These are phyloP conservation scores for Candida pseudoglaebosa DNA, from an alignment of 805 yeast species.

Conservation along the genomic window DNA sequence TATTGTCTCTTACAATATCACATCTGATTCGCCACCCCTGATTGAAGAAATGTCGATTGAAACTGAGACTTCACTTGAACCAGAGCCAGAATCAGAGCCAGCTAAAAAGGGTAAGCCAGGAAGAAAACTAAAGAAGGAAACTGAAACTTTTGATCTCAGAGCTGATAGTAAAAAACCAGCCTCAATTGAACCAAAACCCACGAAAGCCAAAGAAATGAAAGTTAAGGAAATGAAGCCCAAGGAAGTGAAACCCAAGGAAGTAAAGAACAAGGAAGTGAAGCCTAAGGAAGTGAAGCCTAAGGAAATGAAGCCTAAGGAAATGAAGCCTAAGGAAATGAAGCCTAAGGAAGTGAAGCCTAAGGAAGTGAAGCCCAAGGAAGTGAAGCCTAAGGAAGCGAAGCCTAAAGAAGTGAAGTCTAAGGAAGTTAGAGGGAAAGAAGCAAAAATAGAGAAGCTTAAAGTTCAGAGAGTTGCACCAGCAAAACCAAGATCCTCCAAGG, in stretches of 20 bases:
- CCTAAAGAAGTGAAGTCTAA: constrained; percentile 78
- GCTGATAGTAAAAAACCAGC: neutral
- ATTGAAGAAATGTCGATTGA: neutral
- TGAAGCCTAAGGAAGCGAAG: constrained; percentile 23
- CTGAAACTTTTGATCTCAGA: neutral
- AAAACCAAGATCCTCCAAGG: constrained; percentile 6
- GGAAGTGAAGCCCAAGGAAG: constrained; percentile 4
- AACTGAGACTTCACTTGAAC: neutral
- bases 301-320: constrained; percentile 75
- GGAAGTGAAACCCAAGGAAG: neutral
- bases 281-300: constrained; percentile 50
- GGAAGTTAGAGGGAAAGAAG: constrained; percentile 35
- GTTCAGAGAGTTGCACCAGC: constrained; percentile 6
- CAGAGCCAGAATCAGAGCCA: neutral
- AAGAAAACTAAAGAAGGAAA: neutral
- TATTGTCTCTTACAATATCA: constrained; percentile 16
- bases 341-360: constrained; percentile 5
- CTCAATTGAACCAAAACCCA: neutral
- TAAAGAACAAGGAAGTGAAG: constrained; percentile 4
- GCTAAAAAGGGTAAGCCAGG: neutral
- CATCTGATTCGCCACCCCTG: constrained; percentile 1
- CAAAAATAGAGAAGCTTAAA: constrained; percentile 5
- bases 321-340: constrained; percentile 14
- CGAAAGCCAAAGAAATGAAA: neutral
- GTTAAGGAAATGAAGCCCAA: constrained; percentile 1